phyloP scores from a whole-genome alignment of 495 filamentous ascomycete genomes.

The Hyaloscypha hepaticicola region DNA sequence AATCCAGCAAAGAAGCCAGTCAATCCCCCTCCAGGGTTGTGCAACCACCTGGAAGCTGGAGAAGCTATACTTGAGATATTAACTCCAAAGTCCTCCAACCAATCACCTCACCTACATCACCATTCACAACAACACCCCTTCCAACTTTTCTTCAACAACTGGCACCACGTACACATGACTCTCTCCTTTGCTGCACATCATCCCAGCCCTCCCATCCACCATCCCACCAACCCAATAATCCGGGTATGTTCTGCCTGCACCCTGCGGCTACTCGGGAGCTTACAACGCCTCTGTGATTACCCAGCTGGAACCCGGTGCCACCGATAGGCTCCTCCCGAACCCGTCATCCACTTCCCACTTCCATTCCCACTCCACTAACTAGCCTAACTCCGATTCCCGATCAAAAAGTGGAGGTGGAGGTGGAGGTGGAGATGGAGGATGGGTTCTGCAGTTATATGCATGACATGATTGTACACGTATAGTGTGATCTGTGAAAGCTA shows the following conservation, averaged over 20 bases:
- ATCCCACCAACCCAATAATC: constrained; percentile 3
- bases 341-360: not conserved
- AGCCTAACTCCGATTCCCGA: no score
- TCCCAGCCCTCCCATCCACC: not conserved
- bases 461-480: not conserved
- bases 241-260: not conserved
- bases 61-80: no score
- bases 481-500: no score
- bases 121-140: not conserved
- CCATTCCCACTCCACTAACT: no score
- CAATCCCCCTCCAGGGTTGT: no score
- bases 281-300: constrained; percentile 3
- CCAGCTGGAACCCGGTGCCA: constrained; percentile 1
- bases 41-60: not conserved
- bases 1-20: not conserved
- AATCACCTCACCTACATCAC: not conserved
- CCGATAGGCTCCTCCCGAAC: not conserved
- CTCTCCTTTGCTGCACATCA: constrained; percentile 10
- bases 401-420: no score
- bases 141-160: not conserved
- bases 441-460: no score
- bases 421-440: no score
- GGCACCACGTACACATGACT: constrained; percentile 5
- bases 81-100: constrained; percentile 1
- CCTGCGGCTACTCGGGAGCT: not conserved